Evolutionary conservation across 495 filamentous ascomycete genomes (phyloP), one percentile per base, ranked within the genome.

Genomic region (Pseudomonodictys pantanalensis): DNA sequence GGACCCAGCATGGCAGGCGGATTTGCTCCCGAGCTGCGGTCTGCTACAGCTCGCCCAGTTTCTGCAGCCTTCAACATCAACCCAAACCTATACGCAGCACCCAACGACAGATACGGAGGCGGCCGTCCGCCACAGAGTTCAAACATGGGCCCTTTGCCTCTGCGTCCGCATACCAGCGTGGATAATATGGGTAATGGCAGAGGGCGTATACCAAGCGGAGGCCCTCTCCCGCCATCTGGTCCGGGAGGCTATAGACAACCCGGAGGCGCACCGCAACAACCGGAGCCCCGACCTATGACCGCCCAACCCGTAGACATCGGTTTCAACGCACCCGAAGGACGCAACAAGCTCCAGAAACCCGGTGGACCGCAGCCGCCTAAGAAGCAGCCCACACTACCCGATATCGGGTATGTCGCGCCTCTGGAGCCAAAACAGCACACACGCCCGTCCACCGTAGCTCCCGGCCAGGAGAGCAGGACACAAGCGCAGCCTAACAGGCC

Each of bases 1-100:
- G 73, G 48, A 65, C 73, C 42, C 61, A 74, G 56, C 68, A 39
- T 72, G 68, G 56, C 76, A 69, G 58, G 71, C 68, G 53, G 73
- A 68, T 71, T 71, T 62, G 68, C 64, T 23, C 58, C 69, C 5
- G 70, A 50, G 39, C 60, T 56, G 72, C 66, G 67, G 11, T 48
- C 66, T 41, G 46, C 64, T 35, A 62, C 52, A 7, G 58, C 56
- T 43, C 33, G 59, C 30, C 57, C 65, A 29, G 30, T 54, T 32
- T 41, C 67, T 25, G 50, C 65, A 25, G 71, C 70, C 0, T 74
- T 71, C 49, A 64, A 66, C 20, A 63, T 72, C 52, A 66, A 70
- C 35, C 61, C 71, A 2, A 66, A 72, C 23, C 47, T 68, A 0
- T 58, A 63, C 45, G 56, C 38, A n/a, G 38, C 15, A 18, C 38